Evolutionary conservation across 495 filamentous ascomycete species (phyloP).

Genomic region (Aspergillus sparsus): DNA sequence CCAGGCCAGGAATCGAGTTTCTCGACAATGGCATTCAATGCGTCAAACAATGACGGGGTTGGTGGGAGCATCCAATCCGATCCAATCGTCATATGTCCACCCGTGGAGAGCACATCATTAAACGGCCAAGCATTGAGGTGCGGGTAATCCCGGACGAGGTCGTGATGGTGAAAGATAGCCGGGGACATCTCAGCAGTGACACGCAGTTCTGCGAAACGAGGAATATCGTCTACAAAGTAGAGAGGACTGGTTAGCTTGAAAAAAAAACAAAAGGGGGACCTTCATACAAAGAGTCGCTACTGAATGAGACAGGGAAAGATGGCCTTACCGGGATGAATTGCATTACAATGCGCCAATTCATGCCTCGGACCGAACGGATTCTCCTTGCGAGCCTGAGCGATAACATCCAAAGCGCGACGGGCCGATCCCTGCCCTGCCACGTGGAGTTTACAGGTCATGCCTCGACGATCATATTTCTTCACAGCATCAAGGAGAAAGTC

Average conservation of each 20-base stretch:
- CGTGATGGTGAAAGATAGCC: slow-evolving; percentile 5
- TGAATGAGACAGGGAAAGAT: background rate
- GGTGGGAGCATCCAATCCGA: slow-evolving; percentile 7
- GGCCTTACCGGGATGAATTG: background rate
- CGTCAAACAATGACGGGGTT: background rate
- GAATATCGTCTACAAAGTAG: background rate
- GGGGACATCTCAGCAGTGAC: slow-evolving; percentile 8
- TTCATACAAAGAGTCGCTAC: too few relatives aligned
- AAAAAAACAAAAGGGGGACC: too few relatives aligned
- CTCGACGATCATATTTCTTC: too few relatives aligned
- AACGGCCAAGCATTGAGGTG: slow-evolving; percentile 1
- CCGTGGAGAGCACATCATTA: slow-evolving; percentile 1
- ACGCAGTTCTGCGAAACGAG: background rate
- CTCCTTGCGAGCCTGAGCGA: too few relatives aligned
- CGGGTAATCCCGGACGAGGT: slow-evolving; percentile 1
- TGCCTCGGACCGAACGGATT: too few relatives aligned
- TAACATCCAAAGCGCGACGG: too few relatives aligned
- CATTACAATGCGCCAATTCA: too few relatives aligned
- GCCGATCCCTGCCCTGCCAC: too few relatives aligned
- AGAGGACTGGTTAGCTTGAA: too few relatives aligned
- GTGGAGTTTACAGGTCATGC: too few relatives aligned
- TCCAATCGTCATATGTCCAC: background rate
- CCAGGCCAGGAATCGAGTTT: background rate
- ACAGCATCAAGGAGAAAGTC: too few relatives aligned
- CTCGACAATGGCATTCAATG: background rate